Evolutionary conservation across 2,329 filamentous ascomycete genomes (phyloP).

Genomic region (Hypoxylon sp.): DNA sequence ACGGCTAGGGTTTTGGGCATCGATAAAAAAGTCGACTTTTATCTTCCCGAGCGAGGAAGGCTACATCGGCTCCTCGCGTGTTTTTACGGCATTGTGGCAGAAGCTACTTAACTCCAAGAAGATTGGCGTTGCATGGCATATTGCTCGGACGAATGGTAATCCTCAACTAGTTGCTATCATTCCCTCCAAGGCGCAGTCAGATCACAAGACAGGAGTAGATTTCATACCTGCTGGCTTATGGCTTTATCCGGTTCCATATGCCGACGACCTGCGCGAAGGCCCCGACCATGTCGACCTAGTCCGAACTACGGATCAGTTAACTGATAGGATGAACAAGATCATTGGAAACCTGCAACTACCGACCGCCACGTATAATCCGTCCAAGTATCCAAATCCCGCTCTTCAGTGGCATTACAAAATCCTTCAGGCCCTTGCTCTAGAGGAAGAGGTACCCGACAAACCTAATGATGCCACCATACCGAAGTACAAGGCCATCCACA

Average conservation of each 20-base stretch:
- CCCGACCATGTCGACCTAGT: slow-evolving; percentile 70
- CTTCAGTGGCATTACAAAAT: slow-evolving; percentile 99
- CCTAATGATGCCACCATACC: slow-evolving; percentile 84
- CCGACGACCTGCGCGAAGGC: slow-evolving; percentile 85
- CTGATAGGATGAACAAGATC: slow-evolving; percentile 85
- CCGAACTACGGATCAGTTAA: slow-evolving; percentile 77
- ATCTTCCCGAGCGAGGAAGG: slow-evolving; percentile 94
- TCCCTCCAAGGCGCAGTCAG: slow-evolving; percentile 76
- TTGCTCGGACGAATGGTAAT: slow-evolving; percentile 83
- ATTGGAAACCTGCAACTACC: slow-evolving; percentile 91
- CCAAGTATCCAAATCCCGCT: slow-evolving; percentile 90
- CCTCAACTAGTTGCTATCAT: slow-evolving; percentile 86
- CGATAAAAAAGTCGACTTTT: slow-evolving; percentile 87
- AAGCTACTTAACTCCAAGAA: slow-evolving; percentile 86
- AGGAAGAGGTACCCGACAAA: slow-evolving; percentile 87
- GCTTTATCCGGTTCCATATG: slow-evolving; percentile 89
- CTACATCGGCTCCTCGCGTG: slow-evolving; percentile 90
- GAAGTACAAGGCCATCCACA: slow-evolving; percentile 89
- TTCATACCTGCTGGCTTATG: slow-evolving; percentile 87
- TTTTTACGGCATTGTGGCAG: slow-evolving; percentile 91
- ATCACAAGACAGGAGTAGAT: slow-evolving; percentile 76
- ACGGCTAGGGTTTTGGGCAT: slow-evolving; percentile 85
- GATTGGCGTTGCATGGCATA: slow-evolving; percentile 90
- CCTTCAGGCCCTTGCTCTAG: slow-evolving; percentile 88
- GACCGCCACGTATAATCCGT: slow-evolving; percentile 85